A percentile compares a stretch with the other conserved stretches of the same genome.
These are phyloP conservation scores for Boletus rubroflammeus DNA, from an alignment of 768 basidiomycete species.

Conservation along the genomic window DNA sequence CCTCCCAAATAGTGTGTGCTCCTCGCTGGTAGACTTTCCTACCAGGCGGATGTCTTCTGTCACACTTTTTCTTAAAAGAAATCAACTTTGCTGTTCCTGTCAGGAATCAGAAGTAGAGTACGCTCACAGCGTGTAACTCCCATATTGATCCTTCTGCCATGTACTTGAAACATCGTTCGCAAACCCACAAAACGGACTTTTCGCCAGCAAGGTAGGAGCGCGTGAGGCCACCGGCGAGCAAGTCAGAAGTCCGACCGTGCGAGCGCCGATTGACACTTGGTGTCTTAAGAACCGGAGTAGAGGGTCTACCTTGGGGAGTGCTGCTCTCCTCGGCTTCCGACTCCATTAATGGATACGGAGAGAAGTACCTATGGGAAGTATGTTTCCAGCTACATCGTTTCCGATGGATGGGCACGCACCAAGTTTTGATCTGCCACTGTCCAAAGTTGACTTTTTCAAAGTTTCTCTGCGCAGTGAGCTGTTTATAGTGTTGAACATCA, in stretches of 20 bases:
- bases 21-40: slow-evolving; percentile 87
- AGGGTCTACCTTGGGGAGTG: slow-evolving; percentile 22
- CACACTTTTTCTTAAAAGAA: slow-evolving; percentile 58
- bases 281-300: slow-evolving; percentile 37
- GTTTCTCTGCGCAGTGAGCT: slow-evolving; percentile 69
- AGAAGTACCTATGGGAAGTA: slow-evolving; percentile 70
- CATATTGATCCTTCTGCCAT: slow-evolving; percentile 72
- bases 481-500: slow-evolving; percentile 64
- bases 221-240: slow-evolving; percentile 61
- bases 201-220: slow-evolving; percentile 45
- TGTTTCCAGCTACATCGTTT: neutral
- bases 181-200: slow-evolving; percentile 69
- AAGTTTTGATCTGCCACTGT: slow-evolving; percentile 82
- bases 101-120: slow-evolving; percentile 1
- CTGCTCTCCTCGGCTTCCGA: slow-evolving; percentile 53
- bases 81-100: slow-evolving; percentile 9
- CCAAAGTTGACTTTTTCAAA: slow-evolving; percentile 87
- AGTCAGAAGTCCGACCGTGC: slow-evolving; percentile 71
- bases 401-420: slow-evolving; percentile 47
- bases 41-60: slow-evolving; percentile 74
- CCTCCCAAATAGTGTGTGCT: slow-evolving; percentile 90
- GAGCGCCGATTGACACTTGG: slow-evolving; percentile 54
- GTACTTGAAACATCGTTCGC: slow-evolving; percentile 96
- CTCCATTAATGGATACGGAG: slow-evolving; percentile 82
- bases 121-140: slow-evolving; percentile 63